Conservation (phyloP, 371 early-diverging fungal species). For the Mortierella sp. region DNA sequence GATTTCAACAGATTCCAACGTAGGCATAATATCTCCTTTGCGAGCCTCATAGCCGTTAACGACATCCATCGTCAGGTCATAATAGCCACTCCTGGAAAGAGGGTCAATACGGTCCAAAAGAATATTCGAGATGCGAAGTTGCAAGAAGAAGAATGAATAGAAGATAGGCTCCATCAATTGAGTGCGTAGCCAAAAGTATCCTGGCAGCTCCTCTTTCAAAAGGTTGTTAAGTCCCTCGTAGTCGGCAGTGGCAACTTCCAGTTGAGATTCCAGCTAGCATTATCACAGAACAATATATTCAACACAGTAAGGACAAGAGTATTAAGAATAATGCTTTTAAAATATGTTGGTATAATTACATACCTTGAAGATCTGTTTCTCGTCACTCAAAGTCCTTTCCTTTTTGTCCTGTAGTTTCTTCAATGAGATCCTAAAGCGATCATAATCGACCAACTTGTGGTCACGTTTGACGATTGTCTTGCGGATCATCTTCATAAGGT, state of each 20-base stretch:
- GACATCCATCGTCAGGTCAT: constrained; percentile 56
- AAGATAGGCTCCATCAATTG: constrained; percentile 84
- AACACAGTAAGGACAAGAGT: background rate
- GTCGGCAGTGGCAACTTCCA: constrained; percentile 83
- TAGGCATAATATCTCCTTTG: constrained; percentile 43
- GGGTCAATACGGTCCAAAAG: constrained; percentile 71
- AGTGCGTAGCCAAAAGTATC: constrained; percentile 67
- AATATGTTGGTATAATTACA: no score
- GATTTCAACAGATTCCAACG: constrained; percentile 51
- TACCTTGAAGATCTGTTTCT: constrained; percentile 80
- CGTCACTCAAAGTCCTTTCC: constrained; percentile 77
- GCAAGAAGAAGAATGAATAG: constrained; percentile 75
- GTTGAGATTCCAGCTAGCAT: constrained; percentile 64
- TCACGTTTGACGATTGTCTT: constrained; percentile 83
- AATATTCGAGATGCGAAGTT: constrained; percentile 70
- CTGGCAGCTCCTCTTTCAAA: constrained; percentile 79
- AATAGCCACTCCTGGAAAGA: constrained; percentile 58
- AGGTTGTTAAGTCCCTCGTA: constrained; percentile 78
- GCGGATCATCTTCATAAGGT: constrained; percentile 74
- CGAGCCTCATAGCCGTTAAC: constrained; percentile 46
- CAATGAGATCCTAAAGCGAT: constrained; percentile 76
- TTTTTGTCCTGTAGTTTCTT: constrained; percentile 76
- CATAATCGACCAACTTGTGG: constrained; percentile 89
- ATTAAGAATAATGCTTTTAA: no score
- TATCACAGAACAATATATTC: background rate